Evolutionary conservation across 1,139 yeast genomes (phyloP).

Genomic region (Yamadazyma aaseri): DNA sequence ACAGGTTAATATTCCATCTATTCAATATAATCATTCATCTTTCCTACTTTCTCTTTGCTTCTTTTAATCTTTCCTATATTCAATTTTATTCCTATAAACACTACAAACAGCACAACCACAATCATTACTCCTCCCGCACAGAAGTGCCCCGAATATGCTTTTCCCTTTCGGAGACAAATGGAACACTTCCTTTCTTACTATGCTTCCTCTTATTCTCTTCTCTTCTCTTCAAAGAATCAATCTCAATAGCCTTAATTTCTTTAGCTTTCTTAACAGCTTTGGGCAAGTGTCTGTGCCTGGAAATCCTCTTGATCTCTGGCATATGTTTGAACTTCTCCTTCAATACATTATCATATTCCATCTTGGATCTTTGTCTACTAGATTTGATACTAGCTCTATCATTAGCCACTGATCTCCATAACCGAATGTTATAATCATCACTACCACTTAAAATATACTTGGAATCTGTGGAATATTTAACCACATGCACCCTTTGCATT

Average conservation of each 20-base stretch:
- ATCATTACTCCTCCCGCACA: slow-evolving; percentile 41
- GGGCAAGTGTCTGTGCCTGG: slow-evolving; percentile 92
- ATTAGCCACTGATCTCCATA: slow-evolving; percentile 89
- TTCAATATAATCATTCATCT: no score
- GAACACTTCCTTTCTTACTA: slow-evolving; percentile 66
- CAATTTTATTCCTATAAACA: no score
- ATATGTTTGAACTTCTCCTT: slow-evolving; percentile 90
- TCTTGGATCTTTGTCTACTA: slow-evolving; percentile 73
- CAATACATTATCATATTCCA: slow-evolving; percentile 88
- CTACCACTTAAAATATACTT: slow-evolving; percentile 87
- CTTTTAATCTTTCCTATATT: no score
- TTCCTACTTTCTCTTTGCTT: no score
- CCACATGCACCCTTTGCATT: slow-evolving; percentile 92
- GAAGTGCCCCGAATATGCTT: slow-evolving; percentile 86
- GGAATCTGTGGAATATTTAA: slow-evolving; percentile 83
- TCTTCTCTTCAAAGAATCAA: slow-evolving; percentile 70
- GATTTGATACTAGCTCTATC: slow-evolving; percentile 82
- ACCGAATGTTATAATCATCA: slow-evolving; percentile 91
- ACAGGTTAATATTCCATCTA: no score
- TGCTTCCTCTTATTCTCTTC: slow-evolving; percentile 82
- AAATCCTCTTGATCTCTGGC: slow-evolving; percentile 92
- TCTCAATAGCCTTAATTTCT: slow-evolving; percentile 77
- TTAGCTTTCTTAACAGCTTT: slow-evolving; percentile 80
- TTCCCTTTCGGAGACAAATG: slow-evolving; percentile 68
- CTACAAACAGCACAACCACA: no score